Percentiles rank a stretch among this genome's conserved stretches.
These are phyloP conservation scores for Arxiozyma bovina DNA, from an alignment of 1,139 yeast genomes.

Conservation along the genomic window DNA sequence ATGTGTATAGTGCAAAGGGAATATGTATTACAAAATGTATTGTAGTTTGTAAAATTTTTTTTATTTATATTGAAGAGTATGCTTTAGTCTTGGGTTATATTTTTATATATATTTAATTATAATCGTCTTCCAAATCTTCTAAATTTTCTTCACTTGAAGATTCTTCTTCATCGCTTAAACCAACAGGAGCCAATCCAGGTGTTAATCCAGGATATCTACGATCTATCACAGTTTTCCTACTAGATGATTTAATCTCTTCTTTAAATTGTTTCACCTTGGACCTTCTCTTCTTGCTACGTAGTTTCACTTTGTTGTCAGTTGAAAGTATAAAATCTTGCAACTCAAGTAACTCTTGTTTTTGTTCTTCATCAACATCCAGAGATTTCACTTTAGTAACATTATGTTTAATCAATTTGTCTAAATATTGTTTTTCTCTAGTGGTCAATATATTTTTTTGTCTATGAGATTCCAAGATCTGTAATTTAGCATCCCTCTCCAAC, in stretches of 20 bases:
- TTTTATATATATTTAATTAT: neutral
- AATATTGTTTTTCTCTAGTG: constrained; percentile 40
- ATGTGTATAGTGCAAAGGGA: neutral
- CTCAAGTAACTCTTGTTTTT: constrained; percentile 39
- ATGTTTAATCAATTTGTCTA: constrained; percentile 41
- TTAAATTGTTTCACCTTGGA: constrained; percentile 20
- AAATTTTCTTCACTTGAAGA: constrained; percentile 27
- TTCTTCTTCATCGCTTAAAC: constrained; percentile 42
- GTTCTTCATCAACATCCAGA: constrained; percentile 39
- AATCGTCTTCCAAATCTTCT: constrained; percentile 13
- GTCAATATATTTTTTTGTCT: constrained; percentile 34
- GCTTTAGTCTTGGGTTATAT: neutral
- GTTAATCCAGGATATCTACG: constrained; percentile 60
- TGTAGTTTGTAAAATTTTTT: neutral
- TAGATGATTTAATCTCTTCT: constrained; percentile 18
- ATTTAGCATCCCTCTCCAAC: constrained; percentile 43
- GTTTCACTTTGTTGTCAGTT: constrained; percentile 16
- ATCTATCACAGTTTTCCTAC: constrained; percentile 13
- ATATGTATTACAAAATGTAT: neutral
- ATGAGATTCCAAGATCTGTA: constrained; percentile 42
- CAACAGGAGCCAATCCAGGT: constrained; percentile 90
- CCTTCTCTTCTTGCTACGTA: constrained; percentile 25
- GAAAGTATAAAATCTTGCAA: constrained; percentile 37
- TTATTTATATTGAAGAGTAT: neutral
- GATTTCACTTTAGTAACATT: constrained; percentile 43